Conservation (phyloP, 805 yeast species). For the Diddensiella santjacobensis region DNA sequence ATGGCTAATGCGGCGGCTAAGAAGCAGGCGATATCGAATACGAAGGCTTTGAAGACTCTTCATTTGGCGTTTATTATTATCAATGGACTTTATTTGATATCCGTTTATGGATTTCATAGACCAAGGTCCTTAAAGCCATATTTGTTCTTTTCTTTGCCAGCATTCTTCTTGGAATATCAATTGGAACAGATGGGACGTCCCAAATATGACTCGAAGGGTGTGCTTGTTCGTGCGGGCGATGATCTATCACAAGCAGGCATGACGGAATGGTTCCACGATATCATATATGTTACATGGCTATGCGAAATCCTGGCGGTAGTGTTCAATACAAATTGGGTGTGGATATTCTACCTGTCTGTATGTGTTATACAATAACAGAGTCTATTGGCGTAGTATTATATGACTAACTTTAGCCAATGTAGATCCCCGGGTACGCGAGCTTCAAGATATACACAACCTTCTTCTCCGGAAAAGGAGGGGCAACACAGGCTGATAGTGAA, state of each 20-base stretch:
- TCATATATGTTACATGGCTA: slow-evolving; percentile 61
- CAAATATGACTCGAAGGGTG: slow-evolving; percentile 42
- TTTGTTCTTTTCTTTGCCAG: slow-evolving; percentile 42
- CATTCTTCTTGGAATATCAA: slow-evolving; percentile 44
- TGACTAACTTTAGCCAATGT: no score
- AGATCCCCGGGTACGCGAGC: slow-evolving; percentile 49
- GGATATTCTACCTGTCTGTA: slow-evolving; percentile 48
- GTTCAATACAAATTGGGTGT: slow-evolving; percentile 55
- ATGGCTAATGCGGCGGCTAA: slow-evolving; percentile 47
- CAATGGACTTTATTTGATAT: slow-evolving; percentile 39
- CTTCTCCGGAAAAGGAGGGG: slow-evolving; percentile 28
- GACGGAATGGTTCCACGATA: slow-evolving; percentile 69
- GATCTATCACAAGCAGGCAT: slow-evolving; percentile 61
- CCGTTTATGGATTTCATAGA: slow-evolving; percentile 40
- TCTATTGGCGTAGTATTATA: no score
- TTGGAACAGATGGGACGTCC: slow-evolving; percentile 65
- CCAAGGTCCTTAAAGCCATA: slow-evolving; percentile 46
- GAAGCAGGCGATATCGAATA: slow-evolving; percentile 37
- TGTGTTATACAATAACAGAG: no score
- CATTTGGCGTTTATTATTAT: slow-evolving; percentile 38
- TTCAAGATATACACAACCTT: slow-evolving; percentile 45
- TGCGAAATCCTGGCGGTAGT: slow-evolving; percentile 51
- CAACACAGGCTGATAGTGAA: slow-evolving; percentile 12
- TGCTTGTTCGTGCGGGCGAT: slow-evolving; percentile 52
- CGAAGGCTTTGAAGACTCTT: slow-evolving; percentile 30